Base-by-base conservation (phyloP, 768 basidiomycete genomes). In the Gymnopilus dilepis region DNA sequence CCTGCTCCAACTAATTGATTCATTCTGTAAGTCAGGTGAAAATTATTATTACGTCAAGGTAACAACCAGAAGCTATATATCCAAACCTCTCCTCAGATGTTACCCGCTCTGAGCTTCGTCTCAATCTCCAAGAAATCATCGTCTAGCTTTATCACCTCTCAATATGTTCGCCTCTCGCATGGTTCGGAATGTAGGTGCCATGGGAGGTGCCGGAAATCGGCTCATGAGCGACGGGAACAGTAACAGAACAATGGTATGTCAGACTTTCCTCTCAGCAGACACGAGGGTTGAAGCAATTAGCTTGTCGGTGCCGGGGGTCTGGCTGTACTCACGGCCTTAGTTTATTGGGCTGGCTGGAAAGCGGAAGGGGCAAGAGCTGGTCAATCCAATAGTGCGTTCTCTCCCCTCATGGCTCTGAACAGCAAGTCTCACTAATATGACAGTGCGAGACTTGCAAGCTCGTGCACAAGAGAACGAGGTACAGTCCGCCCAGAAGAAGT, bases 291-390 rank as follows among this genome's bases (percentile, higher is more conserved):
- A 33, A 31, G 21, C 38, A 33, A 3, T 30, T 33, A 72, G 73
- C 56, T 69, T 21, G 56, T 65, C 56, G 73, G 69, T 11, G 68
- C 67, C 17, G 71, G 65, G 30, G 71, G 62, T 3, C 53, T 74
- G 51, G 66, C 66, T 5, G 70, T 60, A 0, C 41, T 72, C 19
- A 74, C 73, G 4, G 66, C 63, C 24, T 59, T 70, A 4, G 71
- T 69, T 11, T 74, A 74, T 48, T 74, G 67, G 65, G 67, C 60
- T 2, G 71, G 73, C 17, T 74, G 66, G 41, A 60, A 69, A 21
- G 67, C 67, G 1, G 71, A 71, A 56, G 70, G 66, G 4, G 55
- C 50, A 22, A 64, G 53, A 37, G 61, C 63, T 40, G 55, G 60
- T 9, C 26, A 60, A 31, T 51, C 53, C 21, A 54, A 41, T 11